These are phyloP conservation scores for Citrus glauca DNA, from an alignment of 345 rosid species.

Conservation along the genomic window DNA sequence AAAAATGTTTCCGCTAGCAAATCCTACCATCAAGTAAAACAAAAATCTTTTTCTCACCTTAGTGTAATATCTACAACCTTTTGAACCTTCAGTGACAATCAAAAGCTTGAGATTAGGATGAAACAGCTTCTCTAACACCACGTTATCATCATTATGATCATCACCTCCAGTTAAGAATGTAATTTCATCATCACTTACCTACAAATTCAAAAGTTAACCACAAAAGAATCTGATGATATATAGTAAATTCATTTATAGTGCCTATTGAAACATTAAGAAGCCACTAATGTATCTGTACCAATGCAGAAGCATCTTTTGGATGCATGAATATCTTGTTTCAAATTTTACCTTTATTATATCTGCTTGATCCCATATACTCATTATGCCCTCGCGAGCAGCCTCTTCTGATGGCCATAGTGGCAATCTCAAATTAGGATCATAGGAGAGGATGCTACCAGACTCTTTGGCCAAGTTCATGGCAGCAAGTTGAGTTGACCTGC, in stretches of 20 bases:
- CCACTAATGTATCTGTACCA: neutral
- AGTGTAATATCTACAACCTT: slow-evolving; percentile 94
- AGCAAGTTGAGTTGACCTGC: slow-evolving; percentile 89
- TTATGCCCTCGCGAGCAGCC: slow-evolving; percentile 75
- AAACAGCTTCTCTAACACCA: slow-evolving; percentile 62
- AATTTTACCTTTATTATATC: slow-evolving; percentile 79
- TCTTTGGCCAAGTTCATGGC: slow-evolving; percentile 78
- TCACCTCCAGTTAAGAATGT: slow-evolving; percentile 65
- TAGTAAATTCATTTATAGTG: neutral
- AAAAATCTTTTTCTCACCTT: slow-evolving; percentile 40
- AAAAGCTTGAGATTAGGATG: slow-evolving; percentile 85
- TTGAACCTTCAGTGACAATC: slow-evolving; percentile 84
- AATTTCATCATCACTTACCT: slow-evolving; percentile 96
- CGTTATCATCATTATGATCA: slow-evolving; percentile 60
- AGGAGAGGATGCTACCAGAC: slow-evolving; percentile 80
- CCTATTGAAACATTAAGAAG: neutral
- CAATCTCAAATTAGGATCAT: slow-evolving; percentile 92
- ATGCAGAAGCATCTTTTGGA: neutral
- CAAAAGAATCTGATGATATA: neutral
- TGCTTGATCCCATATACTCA: slow-evolving; percentile 90
- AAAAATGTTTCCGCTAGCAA: neutral
- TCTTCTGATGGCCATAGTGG: slow-evolving; percentile 89
- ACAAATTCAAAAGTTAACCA: slow-evolving; percentile 17
- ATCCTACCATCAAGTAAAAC: neutral
- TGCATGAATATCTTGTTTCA: neutral